Evolutionary conservation across 352 stramenopile genomes (phyloP), one percentile per base, ranked within the genome.

Genomic region (Elongisporangium senticosum): DNA sequence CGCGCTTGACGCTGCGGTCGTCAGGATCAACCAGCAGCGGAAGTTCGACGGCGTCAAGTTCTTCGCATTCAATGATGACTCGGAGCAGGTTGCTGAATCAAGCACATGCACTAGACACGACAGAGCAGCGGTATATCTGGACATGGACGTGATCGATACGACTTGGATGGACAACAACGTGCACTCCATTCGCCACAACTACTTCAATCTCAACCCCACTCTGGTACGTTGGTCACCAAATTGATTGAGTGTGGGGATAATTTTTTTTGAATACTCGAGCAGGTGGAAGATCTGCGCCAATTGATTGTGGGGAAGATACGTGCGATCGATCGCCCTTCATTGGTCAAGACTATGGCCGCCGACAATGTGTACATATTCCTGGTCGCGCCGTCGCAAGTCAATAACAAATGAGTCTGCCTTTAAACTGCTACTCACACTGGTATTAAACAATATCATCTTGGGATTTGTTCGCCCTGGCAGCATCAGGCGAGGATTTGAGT

Each of bases 91-190:
- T 24, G 57, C 23, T 14, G 48, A 23, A 24, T 57, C 5, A 2
- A 26, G 43, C 15, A 5, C 23, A 26, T 26, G 23, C 23, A 26
- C 23, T 26, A 5, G 23, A 2, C 21, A 39, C 14, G 17, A 48
- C 49, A n/a, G 50, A 8, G 7, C 39, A 26, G 52, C 5, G 2
- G 56, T 64, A 21, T 87, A 76, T 57, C 54, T 89, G 13, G 75
- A 87, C 63, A 59, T 81, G 8, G 80, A 89, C 64, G 76, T 83
- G 7, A 77, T 90, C 56, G 77, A 90, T 54, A 89, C 72, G 28
- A 86, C 80, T 19, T 78, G 69, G 50, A 71, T 88, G 17, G 76
- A 87, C 53, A 74, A 69, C 15, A 90, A 90, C 55, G 69, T 90
- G n/a, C 71, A 81, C 56, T 59, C 59, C 20, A 67, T 84, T 23